Percentiles rank a stretch among this genome's conserved stretches.
These are phyloP conservation scores for Psilocybe sp. DNA, from an alignment of 768 basidiomycete genomes.

Conservation along the genomic window DNA sequence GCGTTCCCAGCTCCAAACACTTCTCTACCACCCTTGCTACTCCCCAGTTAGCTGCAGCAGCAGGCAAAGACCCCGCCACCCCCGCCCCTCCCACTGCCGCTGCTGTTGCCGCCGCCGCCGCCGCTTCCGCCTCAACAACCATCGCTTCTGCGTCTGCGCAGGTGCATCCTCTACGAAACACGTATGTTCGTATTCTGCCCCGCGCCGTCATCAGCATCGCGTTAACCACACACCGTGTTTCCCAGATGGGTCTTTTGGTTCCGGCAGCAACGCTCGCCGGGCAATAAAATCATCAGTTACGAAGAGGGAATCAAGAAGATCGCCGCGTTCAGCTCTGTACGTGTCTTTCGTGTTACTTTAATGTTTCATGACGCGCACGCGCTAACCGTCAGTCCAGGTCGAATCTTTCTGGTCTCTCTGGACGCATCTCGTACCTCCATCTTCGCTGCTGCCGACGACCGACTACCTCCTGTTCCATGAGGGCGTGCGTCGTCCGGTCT, in stretches of 20 bases:
- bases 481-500: slow-evolving; percentile 83
- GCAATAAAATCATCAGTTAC: slow-evolving; percentile 86
- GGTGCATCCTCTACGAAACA: slow-evolving; percentile 79
- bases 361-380: slow-evolving; percentile 6
- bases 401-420: slow-evolving; percentile 96
- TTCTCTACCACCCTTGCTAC: slow-evolving; percentile 51
- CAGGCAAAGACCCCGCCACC: slow-evolving; percentile 11
- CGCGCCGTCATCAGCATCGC: slow-evolving; percentile 22
- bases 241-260: slow-evolving; percentile 90
- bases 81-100: slow-evolving; percentile 39
- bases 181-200: slow-evolving; percentile 71
- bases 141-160: slow-evolving; percentile 31
- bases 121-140: slow-evolving; percentile 27
- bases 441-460: slow-evolving; percentile 80
- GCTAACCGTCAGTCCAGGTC: slow-evolving; percentile 45
- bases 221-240: slow-evolving; percentile 17
- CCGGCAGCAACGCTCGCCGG: slow-evolving; percentile 85
- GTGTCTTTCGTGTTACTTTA: slow-evolving; percentile 21
- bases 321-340: slow-evolving; percentile 82
- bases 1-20: slow-evolving; percentile 64
- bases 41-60: slow-evolving; percentile 38
- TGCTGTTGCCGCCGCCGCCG: slow-evolving; percentile 40
- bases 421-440: slow-evolving; percentile 88
- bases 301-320: slow-evolving; percentile 95
- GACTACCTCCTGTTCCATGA: slow-evolving; percentile 93